Evolutionary conservation across 306 rosid genomes (phyloP).

Genomic region (Cucumis melo): DNA sequence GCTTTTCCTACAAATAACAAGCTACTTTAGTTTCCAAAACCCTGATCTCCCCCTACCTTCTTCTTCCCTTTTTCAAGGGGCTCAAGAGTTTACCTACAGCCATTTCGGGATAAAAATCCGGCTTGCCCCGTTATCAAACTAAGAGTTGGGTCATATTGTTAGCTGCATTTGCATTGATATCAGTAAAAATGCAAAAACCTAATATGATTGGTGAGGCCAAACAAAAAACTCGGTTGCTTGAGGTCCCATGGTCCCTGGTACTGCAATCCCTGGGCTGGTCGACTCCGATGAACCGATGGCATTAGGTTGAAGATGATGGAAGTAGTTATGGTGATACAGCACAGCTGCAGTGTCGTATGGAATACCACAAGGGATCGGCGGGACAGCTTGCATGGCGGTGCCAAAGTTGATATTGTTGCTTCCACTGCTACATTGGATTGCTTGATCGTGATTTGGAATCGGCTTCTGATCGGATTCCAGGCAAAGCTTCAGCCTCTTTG

Average conservation of each 20-base stretch:
- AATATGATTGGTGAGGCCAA: constrained; percentile 65
- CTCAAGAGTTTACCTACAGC: constrained; percentile 1
- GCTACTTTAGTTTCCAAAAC: background rate
- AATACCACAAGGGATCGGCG: constrained; percentile 49
- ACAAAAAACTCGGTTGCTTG: constrained; percentile 58
- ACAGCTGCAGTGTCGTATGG: constrained; percentile 51
- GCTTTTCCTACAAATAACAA: background rate
- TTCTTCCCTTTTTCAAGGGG: background rate
- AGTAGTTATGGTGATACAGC: constrained; percentile 51
- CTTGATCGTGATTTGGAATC: constrained; percentile 19
- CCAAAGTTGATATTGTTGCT: constrained; percentile 54
- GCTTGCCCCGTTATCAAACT: background rate
- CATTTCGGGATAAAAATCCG: background rate
- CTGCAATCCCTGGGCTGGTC: constrained; percentile 2
- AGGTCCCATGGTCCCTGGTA: constrained; percentile 23
- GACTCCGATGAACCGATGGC: constrained; percentile 19
- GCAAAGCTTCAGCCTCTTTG: constrained; percentile 74
- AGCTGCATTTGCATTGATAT: constrained; percentile 1
- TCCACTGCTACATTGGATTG: constrained; percentile 21
- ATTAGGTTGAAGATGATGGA: constrained; percentile 48
- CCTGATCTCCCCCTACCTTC: background rate
- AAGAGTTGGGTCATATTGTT: background rate
- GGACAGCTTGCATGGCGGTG: constrained; percentile 33
- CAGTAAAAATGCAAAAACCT: background rate
- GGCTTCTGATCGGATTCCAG: constrained; percentile 53